These are phyloP conservation scores for Kwoniella sp. DNA, from an alignment of 768 basidiomycete genomes.

Conservation along the genomic window DNA sequence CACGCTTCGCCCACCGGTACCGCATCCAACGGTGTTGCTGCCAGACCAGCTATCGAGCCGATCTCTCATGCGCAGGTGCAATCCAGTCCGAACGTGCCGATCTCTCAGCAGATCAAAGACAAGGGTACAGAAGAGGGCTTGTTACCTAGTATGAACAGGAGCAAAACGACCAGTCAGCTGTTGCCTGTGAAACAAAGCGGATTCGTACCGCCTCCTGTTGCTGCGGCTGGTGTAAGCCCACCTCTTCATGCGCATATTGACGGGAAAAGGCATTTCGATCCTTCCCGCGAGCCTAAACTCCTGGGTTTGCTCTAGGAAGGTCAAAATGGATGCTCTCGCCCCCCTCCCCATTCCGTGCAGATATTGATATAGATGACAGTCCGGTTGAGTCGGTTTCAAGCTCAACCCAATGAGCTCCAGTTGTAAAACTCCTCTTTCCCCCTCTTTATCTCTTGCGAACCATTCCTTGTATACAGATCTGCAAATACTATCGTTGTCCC, in stretches of 20 bases:
- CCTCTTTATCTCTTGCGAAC: too few relatives aligned
- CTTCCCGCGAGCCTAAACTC: constrained; percentile 41
- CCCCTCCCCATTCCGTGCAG: background rate
- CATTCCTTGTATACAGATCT: too few relatives aligned
- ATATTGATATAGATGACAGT: too few relatives aligned
- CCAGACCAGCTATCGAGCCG: constrained; percentile 6
- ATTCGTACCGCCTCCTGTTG: background rate
- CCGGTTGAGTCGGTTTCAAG: too few relatives aligned
- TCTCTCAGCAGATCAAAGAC: background rate
- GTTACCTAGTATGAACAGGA: constrained; percentile 10
- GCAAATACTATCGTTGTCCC: too few relatives aligned
- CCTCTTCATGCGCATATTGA: background rate
- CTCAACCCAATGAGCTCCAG: too few relatives aligned
- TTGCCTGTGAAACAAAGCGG: constrained; percentile 18
- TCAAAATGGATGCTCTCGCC: background rate
- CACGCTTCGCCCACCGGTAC: background rate
- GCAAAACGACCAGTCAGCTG: constrained; percentile 11
- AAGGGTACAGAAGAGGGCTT: background rate
- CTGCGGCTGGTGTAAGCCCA: background rate
- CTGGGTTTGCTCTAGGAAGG: constrained; percentile 26
- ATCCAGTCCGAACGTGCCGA: constrained; percentile 10
- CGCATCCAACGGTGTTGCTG: background rate
- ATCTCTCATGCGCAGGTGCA: constrained; percentile 2
- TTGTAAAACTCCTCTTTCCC: too few relatives aligned
- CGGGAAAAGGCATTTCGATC: constrained; percentile 41